phyloP scores from a whole-genome alignment of 768 basidiomycete genomes.

The Russula sp. region DNA sequence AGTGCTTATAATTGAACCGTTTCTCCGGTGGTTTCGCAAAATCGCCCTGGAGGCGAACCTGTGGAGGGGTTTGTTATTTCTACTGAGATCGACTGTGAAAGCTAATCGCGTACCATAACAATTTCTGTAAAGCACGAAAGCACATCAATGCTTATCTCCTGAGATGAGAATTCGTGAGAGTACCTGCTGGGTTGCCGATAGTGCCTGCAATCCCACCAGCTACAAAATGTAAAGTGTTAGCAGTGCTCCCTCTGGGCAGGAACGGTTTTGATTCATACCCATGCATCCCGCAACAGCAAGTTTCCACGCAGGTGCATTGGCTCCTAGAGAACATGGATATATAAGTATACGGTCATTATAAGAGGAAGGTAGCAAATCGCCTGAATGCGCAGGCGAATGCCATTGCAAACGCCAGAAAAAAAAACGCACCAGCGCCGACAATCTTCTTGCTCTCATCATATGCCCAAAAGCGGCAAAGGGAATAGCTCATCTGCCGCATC shows the following conservation, averaged over 20 bases:
- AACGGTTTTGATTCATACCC: slow-evolving; percentile 45
- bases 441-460: slow-evolving; percentile 89
- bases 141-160: not conserved
- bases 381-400: not conserved
- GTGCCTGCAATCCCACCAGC: slow-evolving; percentile 84
- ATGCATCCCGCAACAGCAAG: slow-evolving; percentile 79
- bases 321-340: slow-evolving; percentile 37
- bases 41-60: slow-evolving; percentile 85
- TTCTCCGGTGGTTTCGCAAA: slow-evolving; percentile 86
- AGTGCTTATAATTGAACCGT: slow-evolving; percentile 86
- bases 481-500: slow-evolving; percentile 92
- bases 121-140: slow-evolving; percentile 48
- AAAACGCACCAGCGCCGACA: slow-evolving; percentile 54
- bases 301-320: slow-evolving; percentile 75
- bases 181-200: slow-evolving; percentile 86
- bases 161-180: slow-evolving; percentile 23
- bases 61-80: slow-evolving; percentile 26
- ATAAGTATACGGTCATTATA: not conserved
- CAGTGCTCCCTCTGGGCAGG: not conserved
- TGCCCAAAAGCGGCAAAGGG: slow-evolving; percentile 89
- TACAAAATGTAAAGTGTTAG: slow-evolving; percentile 33
- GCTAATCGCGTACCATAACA: slow-evolving; percentile 51
- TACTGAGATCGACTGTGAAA: not conserved
- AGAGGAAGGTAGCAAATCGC: not conserved
- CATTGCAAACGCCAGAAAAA: not conserved